Percentiles rank a stretch among this genome's conserved stretches.
These are phyloP conservation scores for Verbena officinalis DNA, from an alignment of 257 asterid genomes.

Conservation along the genomic window DNA sequence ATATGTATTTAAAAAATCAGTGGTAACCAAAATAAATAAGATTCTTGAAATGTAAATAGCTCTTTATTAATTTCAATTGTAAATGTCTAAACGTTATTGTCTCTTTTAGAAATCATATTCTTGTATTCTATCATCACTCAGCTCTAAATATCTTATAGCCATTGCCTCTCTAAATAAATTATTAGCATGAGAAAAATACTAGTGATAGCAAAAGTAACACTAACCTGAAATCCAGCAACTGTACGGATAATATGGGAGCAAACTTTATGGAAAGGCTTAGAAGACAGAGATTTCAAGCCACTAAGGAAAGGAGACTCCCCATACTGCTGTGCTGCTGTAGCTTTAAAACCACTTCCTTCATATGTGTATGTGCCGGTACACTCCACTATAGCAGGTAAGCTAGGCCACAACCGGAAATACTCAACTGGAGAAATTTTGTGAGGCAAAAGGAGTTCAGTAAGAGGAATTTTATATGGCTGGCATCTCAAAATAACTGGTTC, in stretches of 20 bases:
- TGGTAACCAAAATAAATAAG: too few species aligned
- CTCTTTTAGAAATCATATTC: too few species aligned
- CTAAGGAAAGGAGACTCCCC: conserved; percentile 97
- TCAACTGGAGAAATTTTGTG: conserved; percentile 97
- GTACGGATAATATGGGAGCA: conserved; percentile 94
- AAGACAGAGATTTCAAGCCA: conserved; percentile 80
- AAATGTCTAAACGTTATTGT: too few species aligned
- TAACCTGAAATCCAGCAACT: conserved; percentile 95
- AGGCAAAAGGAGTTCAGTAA: conserved; percentile 90
- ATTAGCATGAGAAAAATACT: conserved; percentile 5
- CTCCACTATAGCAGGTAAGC: conserved; percentile 92
- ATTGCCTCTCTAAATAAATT: neutral
- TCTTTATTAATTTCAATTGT: too few species aligned
- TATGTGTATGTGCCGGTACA: conserved; percentile 85
- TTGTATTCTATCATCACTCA: too few species aligned
- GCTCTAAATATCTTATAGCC: too few species aligned
- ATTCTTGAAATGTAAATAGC: too few species aligned
- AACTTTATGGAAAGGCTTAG: conserved; percentile 93
- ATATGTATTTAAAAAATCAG: too few species aligned
- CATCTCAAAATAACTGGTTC: conserved; percentile 90
- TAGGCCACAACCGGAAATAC: conserved; percentile 94
- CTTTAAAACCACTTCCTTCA: conserved; percentile 98
- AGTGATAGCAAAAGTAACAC: conserved; percentile 21
- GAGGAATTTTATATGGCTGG: conserved; percentile 91
- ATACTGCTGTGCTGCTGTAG: conserved; percentile 97